Evolutionary conservation across 331 rosid genomes (phyloP).

Genomic region (Dryas integrifolia): DNA sequence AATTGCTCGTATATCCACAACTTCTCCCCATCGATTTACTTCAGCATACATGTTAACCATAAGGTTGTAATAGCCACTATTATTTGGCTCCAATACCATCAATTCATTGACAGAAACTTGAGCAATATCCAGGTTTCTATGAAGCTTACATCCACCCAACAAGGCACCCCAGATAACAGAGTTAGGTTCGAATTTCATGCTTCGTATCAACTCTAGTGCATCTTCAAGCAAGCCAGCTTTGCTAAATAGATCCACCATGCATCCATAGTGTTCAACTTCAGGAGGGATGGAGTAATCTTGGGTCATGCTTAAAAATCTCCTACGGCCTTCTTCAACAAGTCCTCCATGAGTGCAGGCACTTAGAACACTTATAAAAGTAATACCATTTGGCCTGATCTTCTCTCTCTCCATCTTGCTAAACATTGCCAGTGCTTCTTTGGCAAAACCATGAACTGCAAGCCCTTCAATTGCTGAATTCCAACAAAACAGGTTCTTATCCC

Average conservation of each 20-base stretch:
- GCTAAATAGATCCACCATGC: conserved; percentile 77
- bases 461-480: conserved; percentile 79
- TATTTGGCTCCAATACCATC: conserved; percentile 56
- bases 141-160: conserved; percentile 71
- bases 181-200: conserved; percentile 58
- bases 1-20: conserved; percentile 45
- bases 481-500: conserved; percentile 61
- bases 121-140: conserved; percentile 57
- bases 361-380: conserved; percentile 65
- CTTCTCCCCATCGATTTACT: conserved; percentile 59
- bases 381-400: conserved; percentile 57
- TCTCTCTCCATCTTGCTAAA: conserved; percentile 53
- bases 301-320: conserved; percentile 56
- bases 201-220: conserved; percentile 57
- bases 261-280: conserved; percentile 71
- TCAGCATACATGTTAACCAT: conserved; percentile 65
- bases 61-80: conserved; percentile 66
- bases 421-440: conserved; percentile 51
- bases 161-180: conserved; percentile 78
- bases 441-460: conserved; percentile 67
- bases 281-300: conserved; percentile 50
- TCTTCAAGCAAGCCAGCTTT: conserved; percentile 72
- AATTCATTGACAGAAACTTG: conserved; percentile 45
- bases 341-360: conserved; percentile 79
- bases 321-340: conserved; percentile 62